A percentile compares a stretch with the other conserved stretches of the same genome.
Conservation (phyloP, 2,329 filamentous ascomycete species). For the Stemphylium vesicarium region DNA sequence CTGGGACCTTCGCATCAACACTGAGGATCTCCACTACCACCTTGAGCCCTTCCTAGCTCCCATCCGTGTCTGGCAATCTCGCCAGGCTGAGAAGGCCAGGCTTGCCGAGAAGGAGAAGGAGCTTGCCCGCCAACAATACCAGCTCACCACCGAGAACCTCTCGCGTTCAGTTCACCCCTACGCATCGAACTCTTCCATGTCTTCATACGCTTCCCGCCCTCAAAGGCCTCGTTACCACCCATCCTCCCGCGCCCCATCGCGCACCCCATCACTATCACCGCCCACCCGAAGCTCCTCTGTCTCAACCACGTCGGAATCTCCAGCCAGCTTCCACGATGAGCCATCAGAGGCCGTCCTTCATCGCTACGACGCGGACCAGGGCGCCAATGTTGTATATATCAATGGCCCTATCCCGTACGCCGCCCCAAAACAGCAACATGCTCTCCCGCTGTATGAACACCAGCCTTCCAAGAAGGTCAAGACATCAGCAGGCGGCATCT, state of each 20-base stretch:
- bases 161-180: conserved; percentile 41
- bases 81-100: conserved; percentile 61
- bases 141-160: conserved; percentile 50
- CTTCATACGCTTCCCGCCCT: conserved; percentile 40
- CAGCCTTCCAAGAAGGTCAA: conserved; percentile 51
- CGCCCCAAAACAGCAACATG: conserved; percentile 40
- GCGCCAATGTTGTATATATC: conserved; percentile 54
- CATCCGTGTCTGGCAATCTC: conserved; percentile 68
- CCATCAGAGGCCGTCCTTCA: conserved; percentile 42
- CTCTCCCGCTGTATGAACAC: conserved; percentile 47
- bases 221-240: conserved; percentile 33
- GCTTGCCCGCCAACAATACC: conserved; percentile 46
- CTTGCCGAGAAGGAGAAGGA: conserved; percentile 54
- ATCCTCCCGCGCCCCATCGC: conserved; percentile 50
- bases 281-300: conserved; percentile 51
- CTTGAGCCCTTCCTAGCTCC: conserved; percentile 88
- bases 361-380: conserved; percentile 52
- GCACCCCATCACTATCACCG: conserved; percentile 58
- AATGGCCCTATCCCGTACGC: conserved; percentile 36
- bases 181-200: conserved; percentile 45
- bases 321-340: conserved; percentile 45
- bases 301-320: conserved; percentile 42
- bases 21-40: conserved; percentile 85
- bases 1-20: conserved; percentile 87
- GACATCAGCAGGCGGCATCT: conserved; percentile 45